Percentiles rank a stretch among this genome's conserved stretches.
Evolutionary conservation across 176 grass and related monocot species (phyloP).

Genomic region (Neostapfia colusana): DNA sequence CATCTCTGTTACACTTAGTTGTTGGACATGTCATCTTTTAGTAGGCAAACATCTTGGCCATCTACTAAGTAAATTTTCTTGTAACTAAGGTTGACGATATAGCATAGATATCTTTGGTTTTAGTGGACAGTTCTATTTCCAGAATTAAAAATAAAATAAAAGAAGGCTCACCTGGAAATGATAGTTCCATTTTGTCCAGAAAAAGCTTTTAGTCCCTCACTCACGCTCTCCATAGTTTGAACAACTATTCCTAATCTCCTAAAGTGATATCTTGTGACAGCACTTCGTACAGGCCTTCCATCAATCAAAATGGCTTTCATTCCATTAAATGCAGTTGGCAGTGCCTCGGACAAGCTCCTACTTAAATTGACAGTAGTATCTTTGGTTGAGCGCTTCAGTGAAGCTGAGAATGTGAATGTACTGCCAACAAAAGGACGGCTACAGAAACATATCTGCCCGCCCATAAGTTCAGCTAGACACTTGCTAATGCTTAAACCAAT

Average conservation of each 20-base stretch:
- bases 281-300: slow-evolving; percentile 61
- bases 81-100: too few relatives aligned
- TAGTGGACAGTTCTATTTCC: background rate
- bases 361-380: slow-evolving; percentile 46
- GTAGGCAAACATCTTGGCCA: background rate
- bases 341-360: slow-evolving; percentile 52
- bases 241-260: slow-evolving; percentile 71
- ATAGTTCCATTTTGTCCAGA: slow-evolving; percentile 51
- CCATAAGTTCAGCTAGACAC: background rate
- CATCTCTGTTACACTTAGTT: too few relatives aligned
- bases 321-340: slow-evolving; percentile 69
- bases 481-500: background rate
- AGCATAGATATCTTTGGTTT: too few relatives aligned
- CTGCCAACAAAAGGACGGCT: background rate
- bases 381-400: slow-evolving; percentile 51
- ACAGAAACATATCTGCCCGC: background rate
- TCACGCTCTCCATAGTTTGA: slow-evolving; percentile 64
- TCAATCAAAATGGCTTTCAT: slow-evolving; percentile 79
- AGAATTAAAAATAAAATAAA: slow-evolving; percentile 30
- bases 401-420: slow-evolving; percentile 58
- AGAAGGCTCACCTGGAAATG: slow-evolving; percentile 51
- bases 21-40: too few relatives aligned
- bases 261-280: slow-evolving; percentile 89
- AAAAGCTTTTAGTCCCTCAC: slow-evolving; percentile 52
- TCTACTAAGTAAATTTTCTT: background rate